A percentile compares a stretch with the other conserved stretches of the same genome.
Conservation (phyloP, 2,329 filamentous ascomycete genomes). For the Xylaria digitata region DNA sequence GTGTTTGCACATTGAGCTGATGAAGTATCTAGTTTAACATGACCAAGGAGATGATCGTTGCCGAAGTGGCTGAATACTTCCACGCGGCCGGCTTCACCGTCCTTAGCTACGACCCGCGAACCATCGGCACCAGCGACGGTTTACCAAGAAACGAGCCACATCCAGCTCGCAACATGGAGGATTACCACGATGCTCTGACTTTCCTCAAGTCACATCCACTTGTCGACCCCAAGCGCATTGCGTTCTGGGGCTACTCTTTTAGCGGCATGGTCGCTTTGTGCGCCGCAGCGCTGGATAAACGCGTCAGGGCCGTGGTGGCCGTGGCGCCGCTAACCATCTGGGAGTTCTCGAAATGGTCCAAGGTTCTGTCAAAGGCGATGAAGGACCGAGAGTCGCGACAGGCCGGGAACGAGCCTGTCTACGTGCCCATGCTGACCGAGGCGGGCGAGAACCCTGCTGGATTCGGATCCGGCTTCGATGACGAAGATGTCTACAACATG, state of each 20-base stretch:
- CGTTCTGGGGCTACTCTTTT: constrained; percentile 50
- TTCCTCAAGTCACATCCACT: constrained; percentile 58
- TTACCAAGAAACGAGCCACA: constrained; percentile 53
- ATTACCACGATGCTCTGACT: constrained; percentile 56
- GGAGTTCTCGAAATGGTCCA: constrained; percentile 24
- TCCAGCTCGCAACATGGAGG: constrained; percentile 49
- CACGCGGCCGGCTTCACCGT: constrained; percentile 51
- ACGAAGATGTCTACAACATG: too few relatives aligned
- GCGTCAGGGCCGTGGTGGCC: constrained; percentile 44
- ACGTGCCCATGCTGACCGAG: constrained; percentile 52
- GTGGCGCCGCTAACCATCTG: constrained; percentile 40
- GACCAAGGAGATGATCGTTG: constrained; percentile 49
- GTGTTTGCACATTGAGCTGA: too few relatives aligned
- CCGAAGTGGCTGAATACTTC: constrained; percentile 50
- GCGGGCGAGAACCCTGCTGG: constrained; percentile 54
- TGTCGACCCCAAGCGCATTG: constrained; percentile 47
- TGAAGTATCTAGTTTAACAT: too few relatives aligned
- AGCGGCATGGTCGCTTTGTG: constrained; percentile 44
- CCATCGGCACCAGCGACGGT: constrained; percentile 53
- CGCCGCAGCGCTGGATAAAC: constrained; percentile 47
- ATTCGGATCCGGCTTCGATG: constrained; percentile 37
- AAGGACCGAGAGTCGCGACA: constrained; percentile 55
- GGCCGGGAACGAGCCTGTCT: constrained; percentile 53
- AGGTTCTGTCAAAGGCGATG: constrained; percentile 48
- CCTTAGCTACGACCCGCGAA: constrained; percentile 53